Conservation (phyloP, 2,329 filamentous ascomycete species). For the Furcasterigmium sp. region DNA sequence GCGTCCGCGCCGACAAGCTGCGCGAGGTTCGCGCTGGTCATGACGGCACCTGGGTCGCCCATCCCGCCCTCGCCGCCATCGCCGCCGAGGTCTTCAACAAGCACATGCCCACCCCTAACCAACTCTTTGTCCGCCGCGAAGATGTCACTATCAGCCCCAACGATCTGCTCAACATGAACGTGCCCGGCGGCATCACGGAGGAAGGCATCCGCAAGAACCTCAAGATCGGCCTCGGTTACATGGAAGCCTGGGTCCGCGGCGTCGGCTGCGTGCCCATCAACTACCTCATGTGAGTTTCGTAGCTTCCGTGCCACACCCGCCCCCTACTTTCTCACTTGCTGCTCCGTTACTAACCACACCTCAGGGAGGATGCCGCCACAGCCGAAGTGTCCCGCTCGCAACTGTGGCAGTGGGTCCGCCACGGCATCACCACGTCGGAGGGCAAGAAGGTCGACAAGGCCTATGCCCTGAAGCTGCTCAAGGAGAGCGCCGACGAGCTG, state of each 20-base stretch:
- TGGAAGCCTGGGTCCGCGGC: slow-evolving; percentile 96
- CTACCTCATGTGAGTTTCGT: slow-evolving; percentile 70
- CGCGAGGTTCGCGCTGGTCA: slow-evolving; percentile 83
- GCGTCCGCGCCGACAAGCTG: slow-evolving; percentile 80
- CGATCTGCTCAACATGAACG: slow-evolving; percentile 96
- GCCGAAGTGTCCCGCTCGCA: slow-evolving; percentile 93
- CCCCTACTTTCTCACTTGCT: neutral
- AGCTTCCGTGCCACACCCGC: too few relatives aligned
- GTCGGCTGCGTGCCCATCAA: slow-evolving; percentile 97
- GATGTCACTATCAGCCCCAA: slow-evolving; percentile 82
- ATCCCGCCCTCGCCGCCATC: slow-evolving; percentile 77
- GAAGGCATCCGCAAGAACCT: slow-evolving; percentile 96
- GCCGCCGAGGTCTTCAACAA: slow-evolving; percentile 85
- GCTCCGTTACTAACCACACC: slow-evolving; percentile 1
- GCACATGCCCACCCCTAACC: slow-evolving; percentile 89
- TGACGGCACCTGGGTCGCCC: slow-evolving; percentile 86
- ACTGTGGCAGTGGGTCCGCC: slow-evolving; percentile 91
- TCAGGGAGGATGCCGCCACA: slow-evolving; percentile 86
- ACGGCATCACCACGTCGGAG: slow-evolving; percentile 70
- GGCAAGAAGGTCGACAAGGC: slow-evolving; percentile 91
- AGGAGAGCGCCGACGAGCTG: slow-evolving; percentile 77
- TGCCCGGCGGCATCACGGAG: slow-evolving; percentile 87
- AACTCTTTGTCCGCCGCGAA: slow-evolving; percentile 80
- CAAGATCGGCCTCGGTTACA: slow-evolving; percentile 93
- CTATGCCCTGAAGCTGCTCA: slow-evolving; percentile 80